Percentiles rank a stretch among this genome's conserved stretches.
Conservation (phyloP, 257 asterid genomes). For the Jacaranda mimosifolia region DNA sequence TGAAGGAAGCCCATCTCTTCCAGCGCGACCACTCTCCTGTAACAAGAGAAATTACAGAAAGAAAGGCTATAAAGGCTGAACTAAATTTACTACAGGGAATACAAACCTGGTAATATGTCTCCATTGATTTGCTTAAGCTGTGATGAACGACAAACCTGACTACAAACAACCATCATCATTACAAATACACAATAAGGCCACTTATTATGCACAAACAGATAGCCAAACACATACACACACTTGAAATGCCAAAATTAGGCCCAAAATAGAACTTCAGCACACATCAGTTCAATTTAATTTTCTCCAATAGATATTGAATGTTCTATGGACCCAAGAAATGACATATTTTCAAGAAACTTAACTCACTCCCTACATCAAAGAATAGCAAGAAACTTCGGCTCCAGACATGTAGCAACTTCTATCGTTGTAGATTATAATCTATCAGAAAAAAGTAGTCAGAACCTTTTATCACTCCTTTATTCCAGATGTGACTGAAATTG, state of each 20-base stretch:
- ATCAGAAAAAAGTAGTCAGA: slow-evolving; percentile 14
- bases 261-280: slow-evolving; percentile 23
- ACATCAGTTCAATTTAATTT: slow-evolving; percentile 4
- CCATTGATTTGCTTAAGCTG: slow-evolving; percentile 99
- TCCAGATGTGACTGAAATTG: slow-evolving; percentile 22
- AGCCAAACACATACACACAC: slow-evolving; percentile 21
- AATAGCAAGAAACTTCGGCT: slow-evolving; percentile 27
- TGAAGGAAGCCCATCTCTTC: slow-evolving; percentile 99
- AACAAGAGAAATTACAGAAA: slow-evolving; percentile 40
- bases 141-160: slow-evolving; percentile 99
- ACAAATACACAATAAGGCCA: slow-evolving; percentile 24
- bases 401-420: slow-evolving; percentile 26
- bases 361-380: slow-evolving; percentile 9
- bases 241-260: slow-evolving; percentile 21
- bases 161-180: slow-evolving; percentile 51
- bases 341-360: slow-evolving; percentile 12
- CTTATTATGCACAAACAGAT: slow-evolving; percentile 14
- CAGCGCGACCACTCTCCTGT: slow-evolving; percentile 99
- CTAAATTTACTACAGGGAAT: slow-evolving; percentile 30
- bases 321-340: slow-evolving; percentile 6
- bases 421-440: neutral
- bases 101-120: slow-evolving; percentile 95
- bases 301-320: slow-evolving; percentile 22
- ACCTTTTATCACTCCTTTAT: slow-evolving; percentile 15
- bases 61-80: slow-evolving; percentile 43